Evolutionary conservation across 2,329 filamentous ascomycete genomes (phyloP).

Genomic region (Xylariaceae sp.): DNA sequence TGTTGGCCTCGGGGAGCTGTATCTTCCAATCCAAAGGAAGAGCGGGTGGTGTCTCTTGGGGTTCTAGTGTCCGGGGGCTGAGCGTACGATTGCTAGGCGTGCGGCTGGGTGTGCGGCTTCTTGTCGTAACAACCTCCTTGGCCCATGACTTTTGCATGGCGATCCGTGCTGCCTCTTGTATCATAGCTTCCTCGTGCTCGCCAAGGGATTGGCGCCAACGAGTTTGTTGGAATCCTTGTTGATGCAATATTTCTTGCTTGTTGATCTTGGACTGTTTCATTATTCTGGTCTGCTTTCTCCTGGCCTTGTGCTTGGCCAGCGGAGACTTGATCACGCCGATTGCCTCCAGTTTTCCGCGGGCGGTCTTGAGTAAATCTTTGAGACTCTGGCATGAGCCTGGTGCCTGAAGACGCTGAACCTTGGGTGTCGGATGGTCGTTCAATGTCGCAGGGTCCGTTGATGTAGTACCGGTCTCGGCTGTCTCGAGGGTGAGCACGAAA

Average conservation of each 20-base stretch:
- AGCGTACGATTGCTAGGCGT: neutral
- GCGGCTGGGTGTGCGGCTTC: conserved; percentile 22
- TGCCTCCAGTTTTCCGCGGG: neutral
- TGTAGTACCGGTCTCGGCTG: conserved; percentile 35
- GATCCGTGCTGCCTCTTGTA: conserved; percentile 36
- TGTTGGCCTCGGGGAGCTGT: conserved; percentile 17
- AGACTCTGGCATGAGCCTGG: neutral
- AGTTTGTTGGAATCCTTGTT: conserved; percentile 6
- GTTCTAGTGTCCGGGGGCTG: conserved; percentile 20
- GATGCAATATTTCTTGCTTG: neutral
- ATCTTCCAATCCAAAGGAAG: conserved; percentile 6
- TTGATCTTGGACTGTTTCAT: neutral
- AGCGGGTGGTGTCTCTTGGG: conserved; percentile 10
- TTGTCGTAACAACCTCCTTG: conserved; percentile 22
- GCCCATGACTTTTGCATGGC: conserved; percentile 35
- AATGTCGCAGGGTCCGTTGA: conserved; percentile 26
- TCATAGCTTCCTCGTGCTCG: conserved; percentile 27
- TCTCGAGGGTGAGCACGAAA: conserved; percentile 31
- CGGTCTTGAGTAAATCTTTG: neutral
- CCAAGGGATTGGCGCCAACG: conserved; percentile 17
- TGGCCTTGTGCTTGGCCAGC: neutral
- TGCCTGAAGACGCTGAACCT: neutral
- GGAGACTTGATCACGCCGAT: neutral
- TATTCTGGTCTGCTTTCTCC: neutral
- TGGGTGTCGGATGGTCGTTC: neutral